Conservation (phyloP, 306 rosid species). For the Coriaria nepalensis region DNA sequence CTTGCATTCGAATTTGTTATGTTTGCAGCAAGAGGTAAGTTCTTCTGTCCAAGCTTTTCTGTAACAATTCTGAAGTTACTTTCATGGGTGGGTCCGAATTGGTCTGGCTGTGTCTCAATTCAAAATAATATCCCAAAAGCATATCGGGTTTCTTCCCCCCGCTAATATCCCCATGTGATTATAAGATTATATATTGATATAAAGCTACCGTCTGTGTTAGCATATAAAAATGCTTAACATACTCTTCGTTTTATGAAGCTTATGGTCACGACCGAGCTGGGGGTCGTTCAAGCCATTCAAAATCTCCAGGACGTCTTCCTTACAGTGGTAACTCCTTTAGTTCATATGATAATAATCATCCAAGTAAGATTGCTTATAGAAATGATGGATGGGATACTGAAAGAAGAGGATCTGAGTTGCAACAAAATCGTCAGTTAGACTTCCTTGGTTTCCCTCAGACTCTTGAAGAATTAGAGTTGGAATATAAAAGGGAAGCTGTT, state of each 20-base stretch:
- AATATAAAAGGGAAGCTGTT: slow-evolving; percentile 58
- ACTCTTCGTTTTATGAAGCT: slow-evolving; percentile 93
- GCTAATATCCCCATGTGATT: slow-evolving; percentile 48
- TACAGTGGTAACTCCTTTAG: slow-evolving; percentile 46
- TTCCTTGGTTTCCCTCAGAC: slow-evolving; percentile 36
- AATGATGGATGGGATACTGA: slow-evolving; percentile 73
- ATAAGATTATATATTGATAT: slow-evolving; percentile 64
- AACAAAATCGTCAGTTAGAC: slow-evolving; percentile 55
- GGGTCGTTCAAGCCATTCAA: slow-evolving; percentile 79
- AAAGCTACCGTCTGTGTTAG: slow-evolving; percentile 57
- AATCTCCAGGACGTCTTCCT: slow-evolving; percentile 69
- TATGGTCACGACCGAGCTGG: slow-evolving; percentile 76
- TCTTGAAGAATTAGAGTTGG: slow-evolving; percentile 79
- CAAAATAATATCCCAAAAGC: slow-evolving; percentile 44
- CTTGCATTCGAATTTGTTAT: slow-evolving; percentile 48
- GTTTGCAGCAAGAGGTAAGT: slow-evolving; percentile 99
- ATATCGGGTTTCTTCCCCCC: slow-evolving; percentile 37
- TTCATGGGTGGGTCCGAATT: slow-evolving; percentile 35
- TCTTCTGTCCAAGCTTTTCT: slow-evolving; percentile 70
- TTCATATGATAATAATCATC: slow-evolving; percentile 62
- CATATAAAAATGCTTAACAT: slow-evolving; percentile 58
- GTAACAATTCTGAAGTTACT: slow-evolving; percentile 48
- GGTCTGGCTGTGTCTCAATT: slow-evolving; percentile 41
- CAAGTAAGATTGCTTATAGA: slow-evolving; percentile 46
- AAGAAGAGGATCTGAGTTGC: slow-evolving; percentile 60